Evolutionary conservation across 805 yeast species (phyloP), one percentile per base, ranked within the genome.

Genomic region (Blastobotrys mokoenaii): DNA sequence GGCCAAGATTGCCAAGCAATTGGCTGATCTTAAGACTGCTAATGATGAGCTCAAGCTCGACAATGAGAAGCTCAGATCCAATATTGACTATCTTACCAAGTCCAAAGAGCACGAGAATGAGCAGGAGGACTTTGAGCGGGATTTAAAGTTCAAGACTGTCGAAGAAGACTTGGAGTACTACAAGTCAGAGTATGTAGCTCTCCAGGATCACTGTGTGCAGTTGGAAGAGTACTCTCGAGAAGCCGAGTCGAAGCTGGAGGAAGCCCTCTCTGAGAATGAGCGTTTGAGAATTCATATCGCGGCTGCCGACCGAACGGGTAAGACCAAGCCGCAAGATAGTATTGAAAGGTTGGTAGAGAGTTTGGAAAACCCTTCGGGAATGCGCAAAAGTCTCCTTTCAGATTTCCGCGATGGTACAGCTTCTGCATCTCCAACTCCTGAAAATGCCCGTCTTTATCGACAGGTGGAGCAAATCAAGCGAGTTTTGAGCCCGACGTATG

Each of bases 1-100:
- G 2, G 41, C 41, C 17, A 45, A 45, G 30, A 20, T 45, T 3
- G 22, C 35, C 20, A 41, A 36, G 16, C 35, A 35, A 18, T 31
- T 45, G 20, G 40, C 44, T 15, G 38, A 37, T 7, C 16, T 38
- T 12, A 36, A 41, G 15, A 40, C 48, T 5, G 41, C 42, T 14
- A 20, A 38, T 9, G 27, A 22, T 18, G n/a, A 36, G n/a, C 11
- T 45, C 14, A 34, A 45, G 25, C 37, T n/a, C 6, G 48, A 45
- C 15, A 45, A 41, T 29, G 40, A 34, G 11, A 45, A 45, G 22
- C 38, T 45, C 20, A 3, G 45, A 10, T 7, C 20, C 29, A 40
- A 40, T 3, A 40, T 45, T 16, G 15, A 22, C 8, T 36, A 45
- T 7, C 36, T 45, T 15, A 33, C 14, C 25, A 32, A 22, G 16